A percentile compares a stretch with the other conserved stretches of the same genome.
These are phyloP conservation scores for Ilex paraguariensis DNA, from an alignment of 305 asterid genomes.

Conservation along the genomic window DNA sequence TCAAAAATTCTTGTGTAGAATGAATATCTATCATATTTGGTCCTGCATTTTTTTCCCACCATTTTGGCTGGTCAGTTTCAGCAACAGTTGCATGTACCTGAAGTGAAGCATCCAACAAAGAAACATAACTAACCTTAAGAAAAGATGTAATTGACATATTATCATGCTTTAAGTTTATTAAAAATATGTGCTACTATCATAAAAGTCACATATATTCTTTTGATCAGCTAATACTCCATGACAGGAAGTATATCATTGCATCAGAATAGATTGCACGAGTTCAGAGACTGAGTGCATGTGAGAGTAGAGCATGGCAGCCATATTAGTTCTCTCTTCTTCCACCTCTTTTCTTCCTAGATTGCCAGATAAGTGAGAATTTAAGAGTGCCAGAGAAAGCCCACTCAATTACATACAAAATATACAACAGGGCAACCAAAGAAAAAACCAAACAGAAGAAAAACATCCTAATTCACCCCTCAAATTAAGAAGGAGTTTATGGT, in stretches of 20 bases:
- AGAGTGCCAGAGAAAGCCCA: too few relatives aligned
- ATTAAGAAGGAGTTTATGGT: too few relatives aligned
- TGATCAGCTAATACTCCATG: neutral
- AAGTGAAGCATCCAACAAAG: slow-evolving; percentile 18
- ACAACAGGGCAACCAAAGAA: too few relatives aligned
- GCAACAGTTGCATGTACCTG: slow-evolving; percentile 66
- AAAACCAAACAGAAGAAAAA: too few relatives aligned
- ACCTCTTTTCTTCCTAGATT: too few relatives aligned
- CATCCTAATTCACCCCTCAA: too few relatives aligned
- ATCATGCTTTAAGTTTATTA: neutral
- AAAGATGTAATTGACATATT: neutral
- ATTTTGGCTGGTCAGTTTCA: slow-evolving; percentile 76
- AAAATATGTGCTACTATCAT: neutral
- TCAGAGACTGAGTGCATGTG: too few relatives aligned
- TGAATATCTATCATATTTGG: slow-evolving; percentile 91
- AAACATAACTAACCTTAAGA: neutral
- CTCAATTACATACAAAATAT: too few relatives aligned
- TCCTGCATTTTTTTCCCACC: slow-evolving; percentile 93
- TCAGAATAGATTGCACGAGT: neutral
- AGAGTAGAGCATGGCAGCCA: too few relatives aligned
- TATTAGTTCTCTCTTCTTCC: too few relatives aligned
- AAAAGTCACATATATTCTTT: neutral
- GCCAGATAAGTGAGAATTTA: too few relatives aligned
- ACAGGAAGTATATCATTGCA: neutral
- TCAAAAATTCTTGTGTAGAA: slow-evolving; percentile 72